A percentile compares a stretch with the other conserved stretches of the same genome.
These are phyloP conservation scores for Apophysomyces elegans DNA, from an alignment of 371 early-diverging fungal species.

Conservation along the genomic window DNA sequence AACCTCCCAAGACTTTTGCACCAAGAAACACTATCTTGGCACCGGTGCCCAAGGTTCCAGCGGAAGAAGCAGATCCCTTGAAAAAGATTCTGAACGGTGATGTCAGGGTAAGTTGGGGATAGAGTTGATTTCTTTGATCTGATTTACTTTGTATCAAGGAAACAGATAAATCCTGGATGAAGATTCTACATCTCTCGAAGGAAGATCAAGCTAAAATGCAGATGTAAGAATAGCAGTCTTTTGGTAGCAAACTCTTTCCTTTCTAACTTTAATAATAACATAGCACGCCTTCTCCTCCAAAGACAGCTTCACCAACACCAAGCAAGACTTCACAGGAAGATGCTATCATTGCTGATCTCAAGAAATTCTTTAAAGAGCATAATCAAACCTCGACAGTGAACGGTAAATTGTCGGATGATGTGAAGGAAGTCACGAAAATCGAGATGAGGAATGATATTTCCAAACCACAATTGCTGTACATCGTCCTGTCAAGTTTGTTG, in stretches of 20 bases:
- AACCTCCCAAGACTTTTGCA: neutral
- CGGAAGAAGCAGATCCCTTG: constrained; percentile 12
- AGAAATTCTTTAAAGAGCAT: constrained; percentile 45
- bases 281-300: constrained; percentile 18
- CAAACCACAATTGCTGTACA: constrained; percentile 66
- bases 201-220: constrained; percentile 65
- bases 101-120: constrained; percentile 12
- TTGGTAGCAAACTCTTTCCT: neutral
- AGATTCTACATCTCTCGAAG: constrained; percentile 65
- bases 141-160: neutral
- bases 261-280: neutral
- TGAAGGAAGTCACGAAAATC: constrained; percentile 75
- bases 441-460: constrained; percentile 79
- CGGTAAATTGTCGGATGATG: constrained; percentile 56
- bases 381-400: constrained; percentile 22
- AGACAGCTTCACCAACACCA: constrained; percentile 20
- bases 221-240: constrained; percentile 27
- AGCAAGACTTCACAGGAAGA: constrained; percentile 48
- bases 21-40: neutral
- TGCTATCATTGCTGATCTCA: constrained; percentile 50
- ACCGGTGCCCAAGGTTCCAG: constrained; percentile 10
- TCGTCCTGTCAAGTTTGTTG: constrained; percentile 63
- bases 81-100: constrained; percentile 28
- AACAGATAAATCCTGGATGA: constrained; percentile 68
- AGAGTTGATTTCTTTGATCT: neutral